phyloP scores from a whole-genome alignment of 1,139 yeast genomes.

The Debaryomycetaceae sp. region DNA sequence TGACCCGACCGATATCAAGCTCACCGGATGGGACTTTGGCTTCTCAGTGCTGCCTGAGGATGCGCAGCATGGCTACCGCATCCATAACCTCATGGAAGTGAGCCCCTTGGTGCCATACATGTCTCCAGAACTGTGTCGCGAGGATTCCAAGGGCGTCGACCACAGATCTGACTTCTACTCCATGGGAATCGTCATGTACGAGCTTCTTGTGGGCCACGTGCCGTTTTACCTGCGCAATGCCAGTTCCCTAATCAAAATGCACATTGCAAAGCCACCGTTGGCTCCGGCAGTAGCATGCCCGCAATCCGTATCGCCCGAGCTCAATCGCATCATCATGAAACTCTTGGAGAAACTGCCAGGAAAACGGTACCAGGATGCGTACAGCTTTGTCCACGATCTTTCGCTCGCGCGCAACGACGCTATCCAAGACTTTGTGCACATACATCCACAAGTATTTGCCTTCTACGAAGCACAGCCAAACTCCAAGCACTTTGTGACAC shows the following conservation, averaged over 20 bases:
- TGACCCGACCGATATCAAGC: conserved; percentile 20
- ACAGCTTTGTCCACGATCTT: conserved; percentile 29
- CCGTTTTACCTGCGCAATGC: conserved; percentile 37
- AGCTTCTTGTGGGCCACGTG: conserved; percentile 32
- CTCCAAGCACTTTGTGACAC: conserved; percentile 2
- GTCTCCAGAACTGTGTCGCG: conserved; percentile 43
- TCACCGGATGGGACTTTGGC: conserved; percentile 43
- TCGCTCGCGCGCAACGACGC: conserved; percentile 12
- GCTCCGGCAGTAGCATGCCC: conserved; percentile 26
- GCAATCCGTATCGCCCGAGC: conserved; percentile 23
- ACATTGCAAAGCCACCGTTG: conserved; percentile 30
- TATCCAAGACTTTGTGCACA: conserved; percentile 2
- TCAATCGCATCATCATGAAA: conserved; percentile 33
- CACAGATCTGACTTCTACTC: conserved; percentile 42
- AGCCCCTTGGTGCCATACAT: conserved; percentile 36
- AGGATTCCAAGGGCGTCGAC: conserved; percentile 30
- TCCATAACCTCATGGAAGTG: conserved; percentile 16
- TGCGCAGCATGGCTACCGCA: conserved; percentile 23
- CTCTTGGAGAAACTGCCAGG: conserved; percentile 33
- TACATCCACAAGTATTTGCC: conserved; percentile 2
- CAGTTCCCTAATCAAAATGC: conserved; percentile 29
- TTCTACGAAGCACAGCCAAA: conserved; percentile 3
- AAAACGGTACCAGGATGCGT: conserved; percentile 29
- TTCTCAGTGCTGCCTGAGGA: conserved; percentile 36
- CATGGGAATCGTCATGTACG: conserved; percentile 41